Evolutionary conservation across 2,329 filamentous ascomycete genomes (phyloP).

Genomic region (Macroventuria anomochaeta): DNA sequence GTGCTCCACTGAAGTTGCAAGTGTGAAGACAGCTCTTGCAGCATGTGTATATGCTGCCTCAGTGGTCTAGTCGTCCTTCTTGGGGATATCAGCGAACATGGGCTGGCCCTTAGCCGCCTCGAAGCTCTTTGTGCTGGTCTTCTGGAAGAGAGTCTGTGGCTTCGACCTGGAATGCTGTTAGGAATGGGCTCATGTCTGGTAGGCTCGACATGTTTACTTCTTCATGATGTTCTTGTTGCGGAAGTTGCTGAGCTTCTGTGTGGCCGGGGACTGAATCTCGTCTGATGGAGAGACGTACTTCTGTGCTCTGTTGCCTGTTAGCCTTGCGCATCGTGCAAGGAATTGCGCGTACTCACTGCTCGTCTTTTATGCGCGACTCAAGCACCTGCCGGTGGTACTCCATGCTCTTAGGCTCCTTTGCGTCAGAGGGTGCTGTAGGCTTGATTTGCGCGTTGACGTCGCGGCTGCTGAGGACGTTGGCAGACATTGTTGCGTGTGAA

Average conservation of each 20-base stretch:
- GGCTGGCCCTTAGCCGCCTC: conserved; percentile 42
- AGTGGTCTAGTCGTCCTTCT: conserved; percentile 22
- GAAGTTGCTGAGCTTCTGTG: conserved; percentile 79
- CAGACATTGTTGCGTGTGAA: conserved; percentile 57
- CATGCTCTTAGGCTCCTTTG: conserved; percentile 56
- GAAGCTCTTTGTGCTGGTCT: conserved; percentile 50
- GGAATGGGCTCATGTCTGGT: background rate
- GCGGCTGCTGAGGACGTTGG: conserved; percentile 68
- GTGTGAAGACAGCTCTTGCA: conserved; percentile 8
- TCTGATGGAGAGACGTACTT: conserved; percentile 85
- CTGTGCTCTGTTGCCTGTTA: conserved; percentile 51
- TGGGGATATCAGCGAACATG: conserved; percentile 49
- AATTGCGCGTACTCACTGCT: conserved; percentile 61
- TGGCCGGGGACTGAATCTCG: conserved; percentile 85
- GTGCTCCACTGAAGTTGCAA: conserved; percentile 2
- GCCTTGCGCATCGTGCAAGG: background rate
- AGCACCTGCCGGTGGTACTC: conserved; percentile 80
- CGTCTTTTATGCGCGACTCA: conserved; percentile 72
- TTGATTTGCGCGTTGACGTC: conserved; percentile 65
- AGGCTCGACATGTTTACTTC: conserved; percentile 54
- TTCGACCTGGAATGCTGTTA: conserved; percentile 41
- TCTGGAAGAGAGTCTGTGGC: conserved; percentile 52
- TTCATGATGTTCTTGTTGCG: conserved; percentile 82
- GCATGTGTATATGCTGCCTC: conserved; percentile 8
- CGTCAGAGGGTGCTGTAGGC: conserved; percentile 30